Evolutionary conservation across 768 basidiomycete genomes (phyloP), one percentile per base, ranked within the genome.

Genomic region (Boletales sp.): DNA sequence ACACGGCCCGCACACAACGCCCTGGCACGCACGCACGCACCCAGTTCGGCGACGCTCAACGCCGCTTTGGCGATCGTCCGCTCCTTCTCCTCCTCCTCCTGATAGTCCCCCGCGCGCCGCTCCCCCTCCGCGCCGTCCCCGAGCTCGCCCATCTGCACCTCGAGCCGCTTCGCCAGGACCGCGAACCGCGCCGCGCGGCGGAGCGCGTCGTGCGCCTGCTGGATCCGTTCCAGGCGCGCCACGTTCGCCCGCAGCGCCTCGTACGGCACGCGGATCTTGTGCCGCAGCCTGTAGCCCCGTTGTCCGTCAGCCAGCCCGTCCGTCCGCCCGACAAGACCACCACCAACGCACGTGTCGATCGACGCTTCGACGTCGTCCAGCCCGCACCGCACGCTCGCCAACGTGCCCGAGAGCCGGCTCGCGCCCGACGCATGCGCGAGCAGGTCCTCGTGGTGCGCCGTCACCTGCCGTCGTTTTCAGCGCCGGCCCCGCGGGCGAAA

Each of bases 41-140:
- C 77, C 38, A 98, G 74, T 66, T 99, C 95, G 1, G 94, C 91
- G 9, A 98, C 84, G 35, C 84, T 94, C 59, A 97, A 72, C n/a
- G 94, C 95, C 2, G 95, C 94, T 68, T 94, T 94, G 2, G 93
- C 87, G 59, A 97, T 84, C 14, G 81, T 81, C 9, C 95, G 77
- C 61, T 96, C 94, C 65, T 84, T 85, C 57, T 91, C 88, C 28
- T 90, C 87, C 59, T 25, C 21, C 21, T 90, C 87, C 59, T 87
- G 86, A 32, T 73, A 64, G 28, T 79, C 81, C 49, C 39, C 54
- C 4, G 21, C 44, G 13, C 10, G 15, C 39, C 28, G 14, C 25
- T 34, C 21, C 15, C 14, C 25, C 25, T 28, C 25, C 25, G 25
- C 25, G 21, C 19, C 39, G n/a, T 51, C 44, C 3, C 44, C 44